phyloP scores from a whole-genome alignment of 306 rosid species.

The Myrica gale region DNA sequence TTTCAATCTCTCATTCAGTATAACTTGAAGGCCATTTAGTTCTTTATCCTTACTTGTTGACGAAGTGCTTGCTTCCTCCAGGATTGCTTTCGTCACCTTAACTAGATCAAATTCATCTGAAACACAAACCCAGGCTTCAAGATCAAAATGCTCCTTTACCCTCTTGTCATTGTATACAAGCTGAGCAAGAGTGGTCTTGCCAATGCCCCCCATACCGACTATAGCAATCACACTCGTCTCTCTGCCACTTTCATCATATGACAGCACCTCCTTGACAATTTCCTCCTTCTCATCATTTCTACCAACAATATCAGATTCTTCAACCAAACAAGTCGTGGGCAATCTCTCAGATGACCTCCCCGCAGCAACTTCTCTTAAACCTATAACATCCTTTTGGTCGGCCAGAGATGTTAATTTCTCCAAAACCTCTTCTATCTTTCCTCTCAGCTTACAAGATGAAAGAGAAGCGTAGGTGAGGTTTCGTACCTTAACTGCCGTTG shows the following conservation, averaged over 20 bases:
- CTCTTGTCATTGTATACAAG: slow-evolving; percentile 27
- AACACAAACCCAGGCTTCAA: slow-evolving; percentile 33
- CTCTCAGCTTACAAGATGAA: too few species aligned
- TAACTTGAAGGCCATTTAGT: background rate
- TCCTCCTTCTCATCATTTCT: slow-evolving; percentile 29
- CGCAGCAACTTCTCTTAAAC: too few species aligned
- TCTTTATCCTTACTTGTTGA: background rate
- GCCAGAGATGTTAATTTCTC: too few species aligned
- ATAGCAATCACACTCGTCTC: slow-evolving; percentile 18
- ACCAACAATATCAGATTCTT: slow-evolving; percentile 28
- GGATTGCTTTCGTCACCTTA: slow-evolving; percentile 22
- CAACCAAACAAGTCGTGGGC: slow-evolving; percentile 5
- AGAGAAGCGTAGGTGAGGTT: too few species aligned
- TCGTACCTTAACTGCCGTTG: too few species aligned
- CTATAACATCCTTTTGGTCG: too few species aligned
- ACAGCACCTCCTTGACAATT: slow-evolving; percentile 15
- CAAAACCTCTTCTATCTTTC: too few species aligned
- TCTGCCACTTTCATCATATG: background rate
- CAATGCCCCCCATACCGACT: slow-evolving; percentile 40
- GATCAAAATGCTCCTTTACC: slow-evolving; percentile 11
- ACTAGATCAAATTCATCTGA: slow-evolving; percentile 25
- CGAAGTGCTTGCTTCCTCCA: background rate
- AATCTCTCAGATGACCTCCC: background rate
- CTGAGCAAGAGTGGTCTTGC: slow-evolving; percentile 38
- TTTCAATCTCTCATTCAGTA: background rate